Evolutionary conservation across 352 stramenopile genomes (phyloP), one percentile per base, ranked within the genome.

Genomic region (Hyaloperonospora brassicae): DNA sequence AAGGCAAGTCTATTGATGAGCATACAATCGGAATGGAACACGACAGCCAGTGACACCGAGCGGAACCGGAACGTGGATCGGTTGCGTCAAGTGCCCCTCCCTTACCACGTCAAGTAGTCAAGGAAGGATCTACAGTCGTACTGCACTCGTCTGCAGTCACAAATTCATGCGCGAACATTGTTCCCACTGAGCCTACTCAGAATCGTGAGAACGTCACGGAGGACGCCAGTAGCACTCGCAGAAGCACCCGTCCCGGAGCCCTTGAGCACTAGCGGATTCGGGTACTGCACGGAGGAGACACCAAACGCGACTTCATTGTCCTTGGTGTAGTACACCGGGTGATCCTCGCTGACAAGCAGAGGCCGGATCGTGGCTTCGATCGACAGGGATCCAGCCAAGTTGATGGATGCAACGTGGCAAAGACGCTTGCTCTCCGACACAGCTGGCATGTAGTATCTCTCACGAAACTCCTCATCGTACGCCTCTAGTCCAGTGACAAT

Each of bases 121-220:
- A n/a, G n/a, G n/a, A 31, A 31, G 27, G 27, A 31, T 7, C 27
- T 31, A 31, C 27, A 31, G 27, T 51, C 52, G 34, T 63, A 59
- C 52, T 70, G 63, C 63, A 67, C 54, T 61, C 59, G 3, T 13
- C 59, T 34, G 31, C 54, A 14, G n/a, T 13, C 1, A 25, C 27
- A 3, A 31, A 23, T 61, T 66, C 61, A 70, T 22, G 65, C 60
- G 55, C 64, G 60, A 23, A 72, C 39, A 35, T 74, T 70, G 47
- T 76, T 79, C 49, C 79, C 76, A 31, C 86, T 71, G 7, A 92
- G 63, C 38, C 68, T 76, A 60, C 79, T 76, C 47, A 86, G 57
- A 52, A 91, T 89, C 11, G 75, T 88, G 51, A 89, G 66, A 14
- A 89, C 68, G 40, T 92, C 81, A 34, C 81, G 75, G 12, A 92